These are phyloP conservation scores for Heterobasidion irregulare DNA, from an alignment of 1,284 basidiomycete genomes.

Conservation along the genomic window DNA sequence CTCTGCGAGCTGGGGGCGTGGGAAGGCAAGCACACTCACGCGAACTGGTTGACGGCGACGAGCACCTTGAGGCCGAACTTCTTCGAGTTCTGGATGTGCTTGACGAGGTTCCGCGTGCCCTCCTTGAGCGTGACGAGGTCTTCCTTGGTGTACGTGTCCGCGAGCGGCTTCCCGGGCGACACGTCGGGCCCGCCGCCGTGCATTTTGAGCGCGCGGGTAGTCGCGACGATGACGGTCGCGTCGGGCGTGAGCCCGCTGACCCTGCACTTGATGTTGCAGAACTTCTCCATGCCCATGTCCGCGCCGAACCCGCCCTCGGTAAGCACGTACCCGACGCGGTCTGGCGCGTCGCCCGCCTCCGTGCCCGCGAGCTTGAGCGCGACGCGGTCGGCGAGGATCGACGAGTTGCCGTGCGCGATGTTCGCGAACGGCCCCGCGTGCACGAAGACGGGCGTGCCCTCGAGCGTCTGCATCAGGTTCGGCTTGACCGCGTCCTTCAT, in stretches of 20 bases:
- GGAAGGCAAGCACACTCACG: slow-evolving; percentile 42
- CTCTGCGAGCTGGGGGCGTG: slow-evolving; percentile 1
- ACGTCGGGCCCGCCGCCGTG: slow-evolving; percentile 98
- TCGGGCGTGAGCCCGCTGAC: slow-evolving; percentile 90
- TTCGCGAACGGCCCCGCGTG: slow-evolving; percentile 99
- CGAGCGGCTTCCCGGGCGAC: slow-evolving; percentile 90
- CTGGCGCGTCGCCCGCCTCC: slow-evolving; percentile 82
- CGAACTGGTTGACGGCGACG: slow-evolving; percentile 93
- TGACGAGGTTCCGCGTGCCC: slow-evolving; percentile 89
- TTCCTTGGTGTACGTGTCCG: slow-evolving; percentile 92
- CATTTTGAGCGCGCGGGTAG: slow-evolving; percentile 97
- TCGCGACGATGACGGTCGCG: slow-evolving; percentile 94
- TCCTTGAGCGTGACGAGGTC: slow-evolving; percentile 86
- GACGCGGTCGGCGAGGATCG: slow-evolving; percentile 93
- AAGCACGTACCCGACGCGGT: slow-evolving; percentile 89
- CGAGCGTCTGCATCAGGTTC: slow-evolving; percentile 97
- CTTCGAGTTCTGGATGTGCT: slow-evolving; percentile 92
- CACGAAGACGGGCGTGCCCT: slow-evolving; percentile 98
- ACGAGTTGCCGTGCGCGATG: slow-evolving; percentile 99
- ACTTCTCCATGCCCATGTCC: slow-evolving; percentile 99
- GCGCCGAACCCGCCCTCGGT: slow-evolving; percentile 99
- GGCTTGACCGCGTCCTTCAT: slow-evolving; percentile 99
- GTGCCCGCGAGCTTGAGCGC: slow-evolving; percentile 95
- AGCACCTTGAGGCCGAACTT: slow-evolving; percentile 98
- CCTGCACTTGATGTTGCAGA: slow-evolving; percentile 99